phyloP scores from a whole-genome alignment of 371 early-diverging fungal genomes.

The Rhizopus delemar region DNA sequence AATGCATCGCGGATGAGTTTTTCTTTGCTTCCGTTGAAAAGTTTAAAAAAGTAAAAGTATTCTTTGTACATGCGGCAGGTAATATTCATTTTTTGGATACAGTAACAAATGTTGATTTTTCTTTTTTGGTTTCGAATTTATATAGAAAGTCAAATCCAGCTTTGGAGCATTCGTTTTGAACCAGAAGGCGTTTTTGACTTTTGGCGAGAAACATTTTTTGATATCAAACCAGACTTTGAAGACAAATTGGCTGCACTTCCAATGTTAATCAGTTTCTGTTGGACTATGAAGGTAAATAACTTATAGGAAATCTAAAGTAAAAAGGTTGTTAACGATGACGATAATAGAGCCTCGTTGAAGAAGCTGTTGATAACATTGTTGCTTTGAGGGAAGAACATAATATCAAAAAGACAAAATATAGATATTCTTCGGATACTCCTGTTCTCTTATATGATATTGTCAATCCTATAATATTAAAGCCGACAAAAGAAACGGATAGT shows the following conservation, averaged over 20 bases:
- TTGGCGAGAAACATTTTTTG: conserved; percentile 2
- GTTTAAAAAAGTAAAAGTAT: no score
- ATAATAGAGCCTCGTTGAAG: not conserved
- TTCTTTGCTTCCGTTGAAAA: no score
- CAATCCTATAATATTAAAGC: conserved; percentile 9
- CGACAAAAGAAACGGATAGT: conserved; percentile 5
- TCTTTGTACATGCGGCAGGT: no score
- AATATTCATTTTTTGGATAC: no score
- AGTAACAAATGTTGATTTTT: no score
- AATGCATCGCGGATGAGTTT: not conserved
- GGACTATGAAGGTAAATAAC: conserved; percentile 1
- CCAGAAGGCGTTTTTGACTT: conserved; percentile 15
- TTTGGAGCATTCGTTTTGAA: conserved; percentile 11
- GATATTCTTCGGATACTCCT: not conserved
- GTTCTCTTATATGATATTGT: not conserved
- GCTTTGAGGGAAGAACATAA: not conserved
- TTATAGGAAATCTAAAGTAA: not conserved
- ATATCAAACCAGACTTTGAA: conserved; percentile 9
- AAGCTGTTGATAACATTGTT: not conserved
- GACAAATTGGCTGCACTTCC: conserved; percentile 2
- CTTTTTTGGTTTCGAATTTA: not conserved
- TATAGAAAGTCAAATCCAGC: not conserved
- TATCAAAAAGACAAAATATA: not conserved
- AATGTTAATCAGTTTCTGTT: conserved; percentile 11
- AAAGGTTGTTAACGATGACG: not conserved